Conservation (phyloP, 164 flowering plant genomes). For the Dillenia turbinata region DNA sequence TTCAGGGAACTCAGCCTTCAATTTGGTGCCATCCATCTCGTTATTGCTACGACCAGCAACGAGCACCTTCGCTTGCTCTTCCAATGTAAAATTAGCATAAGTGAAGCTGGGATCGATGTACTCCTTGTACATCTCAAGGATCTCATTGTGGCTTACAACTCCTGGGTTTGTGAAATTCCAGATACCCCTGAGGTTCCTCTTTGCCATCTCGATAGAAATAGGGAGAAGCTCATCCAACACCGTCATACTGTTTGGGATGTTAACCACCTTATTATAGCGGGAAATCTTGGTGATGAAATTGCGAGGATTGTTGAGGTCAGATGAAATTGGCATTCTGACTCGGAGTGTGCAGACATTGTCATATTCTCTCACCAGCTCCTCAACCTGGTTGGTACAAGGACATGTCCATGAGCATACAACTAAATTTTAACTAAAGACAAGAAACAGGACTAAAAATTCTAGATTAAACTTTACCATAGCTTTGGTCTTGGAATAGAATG, state of each 20-base stretch:
- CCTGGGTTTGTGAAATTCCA: constrained; percentile 81
- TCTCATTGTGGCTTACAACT: constrained; percentile 70
- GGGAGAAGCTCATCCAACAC: constrained; percentile 71
- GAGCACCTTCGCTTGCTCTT: constrained; percentile 73
- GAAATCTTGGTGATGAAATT: constrained; percentile 71
- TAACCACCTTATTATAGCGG: constrained; percentile 59
- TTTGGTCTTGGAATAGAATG: constrained; percentile 68
- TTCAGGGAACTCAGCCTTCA: constrained; percentile 65
- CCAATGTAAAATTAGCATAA: constrained; percentile 62
- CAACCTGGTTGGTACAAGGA: constrained; percentile 38
- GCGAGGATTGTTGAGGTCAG: constrained; percentile 69
- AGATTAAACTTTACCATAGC: constrained; percentile 49
- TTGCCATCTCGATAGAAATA: constrained; percentile 74
- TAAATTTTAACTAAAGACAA: background rate
- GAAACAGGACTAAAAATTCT: background rate
- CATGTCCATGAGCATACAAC: background rate
- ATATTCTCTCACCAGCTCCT: constrained; percentile 60
- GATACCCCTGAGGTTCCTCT: constrained; percentile 55
- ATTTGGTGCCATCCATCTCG: constrained; percentile 66
- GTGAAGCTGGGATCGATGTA: constrained; percentile 50
- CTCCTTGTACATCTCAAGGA: constrained; percentile 63
- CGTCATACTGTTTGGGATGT: constrained; percentile 79
- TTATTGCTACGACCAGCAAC: constrained; percentile 74
- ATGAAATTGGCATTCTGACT: constrained; percentile 71
- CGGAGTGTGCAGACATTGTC: constrained; percentile 73